These are phyloP conservation scores for Pleurozium schreberi DNA, from an alignment of 225 moss, liverwort and hornwort species.

Conservation along the genomic window DNA sequence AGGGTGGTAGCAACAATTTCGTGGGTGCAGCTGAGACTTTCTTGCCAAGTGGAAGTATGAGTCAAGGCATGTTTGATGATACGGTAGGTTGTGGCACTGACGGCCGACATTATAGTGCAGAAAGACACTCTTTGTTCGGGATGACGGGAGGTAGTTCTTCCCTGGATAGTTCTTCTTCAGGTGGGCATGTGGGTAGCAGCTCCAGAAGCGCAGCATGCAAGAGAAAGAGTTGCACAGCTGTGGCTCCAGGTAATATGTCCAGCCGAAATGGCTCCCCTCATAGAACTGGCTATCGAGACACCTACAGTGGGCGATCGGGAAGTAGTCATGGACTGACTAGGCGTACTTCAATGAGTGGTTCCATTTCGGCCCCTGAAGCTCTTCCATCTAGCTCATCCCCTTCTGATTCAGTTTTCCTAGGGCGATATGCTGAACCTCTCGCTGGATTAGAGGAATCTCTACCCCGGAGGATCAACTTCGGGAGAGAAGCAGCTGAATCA, in stretches of 20 bases:
- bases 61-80: constrained; percentile 26
- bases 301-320: constrained; percentile 33
- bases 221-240: constrained; percentile 72
- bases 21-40: constrained; percentile 27
- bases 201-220: constrained; percentile 73
- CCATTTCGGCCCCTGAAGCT: constrained; percentile 37
- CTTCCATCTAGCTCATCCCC: constrained; percentile 37
- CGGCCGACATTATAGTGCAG: constrained; percentile 20
- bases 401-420: constrained; percentile 29
- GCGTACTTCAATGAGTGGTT: constrained; percentile 44
- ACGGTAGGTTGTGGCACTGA: constrained; percentile 33
- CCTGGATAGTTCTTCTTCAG: constrained; percentile 18
- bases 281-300: constrained; percentile 40
- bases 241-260: constrained; percentile 42
- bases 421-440: constrained; percentile 35
- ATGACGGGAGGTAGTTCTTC: constrained; percentile 11
- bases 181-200: constrained; percentile 51
- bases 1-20: constrained; percentile 30
- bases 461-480: constrained; percentile 28
- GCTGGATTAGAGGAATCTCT: constrained; percentile 43
- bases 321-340: constrained; percentile 36
- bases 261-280: constrained; percentile 53
- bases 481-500: constrained; percentile 27
- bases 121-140: constrained; percentile 34
- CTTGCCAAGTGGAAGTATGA: constrained; percentile 26